Percentiles rank a stretch among this genome's conserved stretches.
Conservation (phyloP, 2,329 filamentous ascomycete species). For the Fusarium sp. region DNA sequence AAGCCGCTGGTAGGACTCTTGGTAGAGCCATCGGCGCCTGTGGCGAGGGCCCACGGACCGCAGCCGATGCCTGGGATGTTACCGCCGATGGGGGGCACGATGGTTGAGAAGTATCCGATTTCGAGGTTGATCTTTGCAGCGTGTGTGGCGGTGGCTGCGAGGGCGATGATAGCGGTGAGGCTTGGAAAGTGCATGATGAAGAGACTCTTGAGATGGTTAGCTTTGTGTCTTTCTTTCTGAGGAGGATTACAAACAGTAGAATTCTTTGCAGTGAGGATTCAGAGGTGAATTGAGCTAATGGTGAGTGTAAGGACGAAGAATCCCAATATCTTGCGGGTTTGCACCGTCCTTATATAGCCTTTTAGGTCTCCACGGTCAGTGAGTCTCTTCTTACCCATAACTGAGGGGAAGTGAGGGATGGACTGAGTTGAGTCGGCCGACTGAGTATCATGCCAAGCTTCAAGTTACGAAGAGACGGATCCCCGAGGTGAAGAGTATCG, state of each 20-base stretch:
- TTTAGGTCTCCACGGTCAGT: too few relatives aligned
- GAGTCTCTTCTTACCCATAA: too few relatives aligned
- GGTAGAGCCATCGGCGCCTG: neutral
- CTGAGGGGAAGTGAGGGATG: too few relatives aligned
- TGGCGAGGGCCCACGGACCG: neutral
- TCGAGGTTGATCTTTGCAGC: neutral
- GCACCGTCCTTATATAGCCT: neutral
- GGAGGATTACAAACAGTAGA: neutral
- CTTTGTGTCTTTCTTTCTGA: accelerated
- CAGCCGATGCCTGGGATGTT: neutral
- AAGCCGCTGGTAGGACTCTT: neutral
- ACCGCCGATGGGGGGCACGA: neutral
- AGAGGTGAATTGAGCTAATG: neutral
- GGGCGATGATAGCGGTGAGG: neutral
- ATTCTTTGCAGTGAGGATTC: neutral
- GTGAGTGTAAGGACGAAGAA: neutral
- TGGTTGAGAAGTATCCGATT: neutral
- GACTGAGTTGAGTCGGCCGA: neutral
- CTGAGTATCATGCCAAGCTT: neutral
- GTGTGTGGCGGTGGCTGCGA: too few relatives aligned
- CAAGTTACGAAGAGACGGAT: neutral
- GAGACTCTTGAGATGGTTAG: accelerated
- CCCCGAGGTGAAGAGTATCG: neutral
- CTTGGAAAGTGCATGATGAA: neutral
- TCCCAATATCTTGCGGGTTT: too few relatives aligned